phyloP scores from a whole-genome alignment of 163 green algal species.

The Chloromonas sp. region DNA sequence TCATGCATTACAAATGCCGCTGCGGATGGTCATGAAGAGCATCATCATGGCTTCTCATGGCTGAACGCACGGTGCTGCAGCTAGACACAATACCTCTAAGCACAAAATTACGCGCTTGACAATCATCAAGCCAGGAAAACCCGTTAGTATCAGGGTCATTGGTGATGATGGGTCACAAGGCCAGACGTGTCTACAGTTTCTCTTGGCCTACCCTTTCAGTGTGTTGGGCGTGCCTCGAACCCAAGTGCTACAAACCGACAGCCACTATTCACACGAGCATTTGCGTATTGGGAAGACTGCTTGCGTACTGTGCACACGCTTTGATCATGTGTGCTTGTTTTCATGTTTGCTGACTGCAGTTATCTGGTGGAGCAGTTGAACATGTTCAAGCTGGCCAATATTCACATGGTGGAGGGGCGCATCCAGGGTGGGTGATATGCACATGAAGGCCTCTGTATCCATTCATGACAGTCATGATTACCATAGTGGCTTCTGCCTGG shows the following conservation, averaged over 20 bases:
- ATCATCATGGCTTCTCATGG: no score
- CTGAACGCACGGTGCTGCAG: no score
- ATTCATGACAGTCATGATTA: no score
- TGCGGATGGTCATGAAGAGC: no score
- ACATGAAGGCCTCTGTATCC: background rate
- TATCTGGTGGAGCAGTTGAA: constrained; percentile 69
- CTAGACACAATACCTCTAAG: no score
- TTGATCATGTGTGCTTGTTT: background rate
- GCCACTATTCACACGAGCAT: no score
- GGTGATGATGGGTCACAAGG: no score
- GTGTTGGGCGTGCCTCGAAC: background rate
- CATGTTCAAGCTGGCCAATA: constrained; percentile 51
- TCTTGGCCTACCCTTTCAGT: background rate
- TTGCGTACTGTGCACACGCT: background rate
- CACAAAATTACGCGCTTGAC: no score
- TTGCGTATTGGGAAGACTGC: no score
- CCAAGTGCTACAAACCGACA: background rate
- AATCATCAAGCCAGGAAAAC: no score
- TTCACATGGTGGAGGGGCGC: constrained; percentile 67
- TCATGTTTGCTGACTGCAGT: background rate
- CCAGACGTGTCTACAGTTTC: background rate
- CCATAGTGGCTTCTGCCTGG: background rate
- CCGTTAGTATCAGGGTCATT: no score
- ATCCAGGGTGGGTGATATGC: constrained; percentile 39
- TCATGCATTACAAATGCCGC: no score